These are phyloP conservation scores for Podospora anserina DNA, from an alignment of 495 filamentous ascomycete genomes.

Conservation along the genomic window DNA sequence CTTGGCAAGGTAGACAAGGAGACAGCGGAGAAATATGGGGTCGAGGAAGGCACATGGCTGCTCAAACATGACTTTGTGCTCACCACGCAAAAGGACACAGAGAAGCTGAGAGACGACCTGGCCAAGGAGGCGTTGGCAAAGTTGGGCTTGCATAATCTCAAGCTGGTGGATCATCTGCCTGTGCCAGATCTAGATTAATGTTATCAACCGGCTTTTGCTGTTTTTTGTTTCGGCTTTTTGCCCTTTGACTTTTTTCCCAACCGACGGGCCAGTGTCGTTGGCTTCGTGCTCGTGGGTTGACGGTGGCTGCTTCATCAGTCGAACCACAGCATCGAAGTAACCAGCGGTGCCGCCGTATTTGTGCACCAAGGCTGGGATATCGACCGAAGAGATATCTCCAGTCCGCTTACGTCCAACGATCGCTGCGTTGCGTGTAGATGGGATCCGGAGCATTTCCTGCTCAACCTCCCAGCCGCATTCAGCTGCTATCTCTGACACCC, in stretches of 20 bases:
- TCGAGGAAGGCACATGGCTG: slow-evolving; percentile 65
- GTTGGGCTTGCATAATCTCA: slow-evolving; percentile 64
- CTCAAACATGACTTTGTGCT: slow-evolving; percentile 75
- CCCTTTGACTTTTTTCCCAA: background rate
- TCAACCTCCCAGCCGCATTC: slow-evolving; percentile 75
- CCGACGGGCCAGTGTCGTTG: background rate
- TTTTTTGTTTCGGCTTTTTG: slow-evolving; percentile 5
- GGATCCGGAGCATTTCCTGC: slow-evolving; percentile 77
- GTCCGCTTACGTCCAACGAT: slow-evolving; percentile 59
- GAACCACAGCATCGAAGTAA: slow-evolving; percentile 53
- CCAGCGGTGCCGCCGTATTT: slow-evolving; percentile 55
- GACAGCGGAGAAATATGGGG: slow-evolving; percentile 58
- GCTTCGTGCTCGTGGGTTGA: background rate
- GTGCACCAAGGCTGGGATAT: slow-evolving; percentile 41
- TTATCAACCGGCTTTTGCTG: slow-evolving; percentile 6
- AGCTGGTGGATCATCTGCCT: slow-evolving; percentile 78
- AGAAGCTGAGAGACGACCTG: slow-evolving; percentile 63
- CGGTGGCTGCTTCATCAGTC: slow-evolving; percentile 42
- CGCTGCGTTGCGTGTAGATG: slow-evolving; percentile 82
- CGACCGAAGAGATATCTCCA: slow-evolving; percentile 16
- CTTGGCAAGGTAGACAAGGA: slow-evolving; percentile 61
- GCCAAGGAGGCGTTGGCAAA: slow-evolving; percentile 68
- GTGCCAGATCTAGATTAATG: slow-evolving; percentile 57
- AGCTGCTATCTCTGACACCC: slow-evolving; percentile 61
- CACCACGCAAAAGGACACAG: slow-evolving; percentile 65